Conservation (phyloP, 768 basidiomycete species). For the Leccinum broughii region DNA sequence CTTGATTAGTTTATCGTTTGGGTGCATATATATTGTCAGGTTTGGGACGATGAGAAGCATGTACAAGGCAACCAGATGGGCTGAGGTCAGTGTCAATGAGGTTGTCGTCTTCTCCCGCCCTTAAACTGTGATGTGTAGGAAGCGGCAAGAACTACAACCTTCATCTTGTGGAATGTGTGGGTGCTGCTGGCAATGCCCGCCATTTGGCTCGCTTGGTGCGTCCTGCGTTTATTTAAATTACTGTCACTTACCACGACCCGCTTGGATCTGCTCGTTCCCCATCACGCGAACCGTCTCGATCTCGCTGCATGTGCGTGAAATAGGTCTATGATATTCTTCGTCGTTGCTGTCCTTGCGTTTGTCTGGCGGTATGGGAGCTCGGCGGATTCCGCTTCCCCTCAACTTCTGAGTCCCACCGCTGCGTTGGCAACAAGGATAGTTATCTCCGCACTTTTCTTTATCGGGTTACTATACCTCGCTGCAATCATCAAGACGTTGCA, state of each 20-base stretch:
- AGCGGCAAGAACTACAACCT: constrained; percentile 49
- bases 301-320: background rate
- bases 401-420: constrained; percentile 38
- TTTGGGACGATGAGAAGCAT: constrained; percentile 74
- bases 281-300: background rate
- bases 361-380: constrained; percentile 64
- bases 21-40: constrained; percentile 71
- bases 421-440: constrained; percentile 55
- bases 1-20: no score
- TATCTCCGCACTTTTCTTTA: constrained; percentile 51
- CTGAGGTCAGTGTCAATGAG: constrained; percentile 47
- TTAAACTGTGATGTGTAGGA: constrained; percentile 42
- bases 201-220: constrained; percentile 69
- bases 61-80: constrained; percentile 71
- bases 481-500: constrained; percentile 64
- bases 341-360: constrained; percentile 61
- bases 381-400: constrained; percentile 36
- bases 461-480: constrained; percentile 62
- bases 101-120: background rate
- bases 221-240: background rate
- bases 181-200: constrained; percentile 65
- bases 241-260: background rate
- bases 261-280: background rate
- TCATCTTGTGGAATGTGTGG: constrained; percentile 67
- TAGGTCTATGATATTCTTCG: constrained; percentile 69